These are phyloP conservation scores for Suillus alpinus DNA, from an alignment of 768 basidiomycete species.

Conservation along the genomic window DNA sequence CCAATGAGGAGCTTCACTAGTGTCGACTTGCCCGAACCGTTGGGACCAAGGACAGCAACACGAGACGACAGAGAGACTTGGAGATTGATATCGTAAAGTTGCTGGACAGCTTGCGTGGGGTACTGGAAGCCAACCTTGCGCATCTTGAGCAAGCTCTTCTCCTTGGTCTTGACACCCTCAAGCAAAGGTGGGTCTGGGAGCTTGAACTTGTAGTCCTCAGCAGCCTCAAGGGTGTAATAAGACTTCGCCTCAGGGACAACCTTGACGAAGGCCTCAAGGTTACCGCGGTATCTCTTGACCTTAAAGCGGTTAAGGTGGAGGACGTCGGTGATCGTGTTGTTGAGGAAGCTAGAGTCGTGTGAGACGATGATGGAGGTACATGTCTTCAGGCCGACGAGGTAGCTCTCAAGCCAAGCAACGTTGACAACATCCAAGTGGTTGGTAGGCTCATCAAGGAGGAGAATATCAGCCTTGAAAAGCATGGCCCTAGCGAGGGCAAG, in stretches of 20 bases:
- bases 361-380: constrained; percentile 99
- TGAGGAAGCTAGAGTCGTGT: constrained; percentile 96
- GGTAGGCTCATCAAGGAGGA: constrained; percentile 95
- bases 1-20: constrained; percentile 96
- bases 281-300: constrained; percentile 91
- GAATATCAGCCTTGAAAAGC: constrained; percentile 97
- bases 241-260: constrained; percentile 96
- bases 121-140: constrained; percentile 98
- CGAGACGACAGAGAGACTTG: constrained; percentile 98
- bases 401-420: constrained; percentile 95
- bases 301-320: constrained; percentile 99
- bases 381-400: constrained; percentile 79
- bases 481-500: constrained; percentile 95
- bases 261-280: constrained; percentile 92
- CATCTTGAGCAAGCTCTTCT: constrained; percentile 97
- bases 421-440: constrained; percentile 97
- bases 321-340: constrained; percentile 97
- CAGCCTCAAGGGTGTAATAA: constrained; percentile 94
- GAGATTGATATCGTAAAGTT: constrained; percentile 91
- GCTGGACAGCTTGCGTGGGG: constrained; percentile 80
- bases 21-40: constrained; percentile 98
- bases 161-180: constrained; percentile 99
- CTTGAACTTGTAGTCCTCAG: constrained; percentile 98
- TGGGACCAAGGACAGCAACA: constrained; percentile 97
- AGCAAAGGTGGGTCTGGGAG: constrained; percentile 95